These are phyloP conservation scores for Hirsutella thompsonii DNA, from an alignment of 2,329 filamentous ascomycete genomes.

Conservation along the genomic window DNA sequence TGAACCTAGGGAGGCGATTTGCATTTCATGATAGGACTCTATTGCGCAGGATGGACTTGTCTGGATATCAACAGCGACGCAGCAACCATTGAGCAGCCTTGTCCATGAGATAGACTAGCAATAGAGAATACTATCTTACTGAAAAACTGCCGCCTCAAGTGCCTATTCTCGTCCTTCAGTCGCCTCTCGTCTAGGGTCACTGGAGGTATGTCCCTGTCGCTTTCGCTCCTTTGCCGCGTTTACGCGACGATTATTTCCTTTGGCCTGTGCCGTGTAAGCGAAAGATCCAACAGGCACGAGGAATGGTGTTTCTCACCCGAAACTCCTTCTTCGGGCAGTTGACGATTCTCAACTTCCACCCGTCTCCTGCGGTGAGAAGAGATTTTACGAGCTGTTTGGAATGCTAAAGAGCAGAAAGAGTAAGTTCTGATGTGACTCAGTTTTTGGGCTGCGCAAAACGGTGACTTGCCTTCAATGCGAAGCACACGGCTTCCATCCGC, in stretches of 20 bases:
- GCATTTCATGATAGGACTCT: too few species aligned
- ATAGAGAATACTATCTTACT: too few species aligned
- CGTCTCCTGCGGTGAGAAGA: constrained; percentile 10
- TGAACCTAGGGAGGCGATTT: too few species aligned
- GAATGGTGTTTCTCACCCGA: constrained; percentile 4
- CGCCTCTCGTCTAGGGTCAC: neutral
- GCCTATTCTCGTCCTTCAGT: neutral
- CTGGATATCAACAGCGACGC: too few species aligned
- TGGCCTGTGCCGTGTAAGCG: constrained; percentile 1
- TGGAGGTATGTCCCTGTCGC: neutral
- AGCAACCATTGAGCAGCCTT: too few species aligned
- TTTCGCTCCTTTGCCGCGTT: constrained; percentile 1
- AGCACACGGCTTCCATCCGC: constrained; percentile 13
- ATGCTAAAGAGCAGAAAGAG: constrained; percentile 1
- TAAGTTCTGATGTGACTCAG: neutral
- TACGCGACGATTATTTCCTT: neutral
- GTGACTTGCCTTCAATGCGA: constrained; percentile 7
- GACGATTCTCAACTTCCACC: constrained; percentile 12
- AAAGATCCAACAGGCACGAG: neutral
- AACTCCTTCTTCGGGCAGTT: constrained; percentile 14
- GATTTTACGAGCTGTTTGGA: constrained; percentile 17
- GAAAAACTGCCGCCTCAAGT: too few species aligned
- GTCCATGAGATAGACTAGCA: too few species aligned
- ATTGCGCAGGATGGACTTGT: too few species aligned
- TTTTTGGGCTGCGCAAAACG: too few species aligned